Evolutionary conservation across 2,329 filamentous ascomycete species (phyloP), one percentile per base, ranked within the genome.

Genomic region (Colletotrichum eremochloae): DNA sequence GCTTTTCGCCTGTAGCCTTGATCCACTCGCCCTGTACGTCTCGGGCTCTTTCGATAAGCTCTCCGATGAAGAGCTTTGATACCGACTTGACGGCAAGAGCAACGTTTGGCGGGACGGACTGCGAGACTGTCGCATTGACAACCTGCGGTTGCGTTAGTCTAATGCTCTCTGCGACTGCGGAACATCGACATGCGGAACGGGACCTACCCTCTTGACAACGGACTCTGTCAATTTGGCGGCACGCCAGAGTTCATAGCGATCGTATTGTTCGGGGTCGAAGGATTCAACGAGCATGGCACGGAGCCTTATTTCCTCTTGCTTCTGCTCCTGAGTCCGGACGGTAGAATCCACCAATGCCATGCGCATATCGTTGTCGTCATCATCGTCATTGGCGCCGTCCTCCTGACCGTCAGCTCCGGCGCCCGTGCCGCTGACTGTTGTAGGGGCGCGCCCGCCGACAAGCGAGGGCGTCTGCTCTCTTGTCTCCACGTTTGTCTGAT

Each of bases 121-220:
- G 93, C 0, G 92, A 94, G 11, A 95, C 91, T 1, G 93, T 94
- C 71, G 93, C 92, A 78, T 95, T 96, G 79, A 94, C 91, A 73
- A 95, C 89, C 87, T 91, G 72, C 5, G 63, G 29, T 42, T 46
- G 46, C n/a, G 74, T 76, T 4, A 72, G 57, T 38, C 38, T 44
- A 12, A 20, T 36, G 11, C 36, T 6, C 15, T 15, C 8, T 24
- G 4, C 5, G n/a, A 20, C 14, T 42, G 36, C 46, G 48, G 14
- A 46, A 5, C 18, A 29, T 55, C 20, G 58, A 61, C 3, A 48
- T 18, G 46, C 7, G 36, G 8, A 40, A 46, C 60, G 24, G 40
- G 33, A 80, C 87, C 70, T 83, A 91, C 90, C 77, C 91, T 87
- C 78, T 93, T 89, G 69, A 95, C 91, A 24, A 91, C 90, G 8